Base-by-base conservation (phyloP, 148 eudicot species). In the Camellia sinensis region DNA sequence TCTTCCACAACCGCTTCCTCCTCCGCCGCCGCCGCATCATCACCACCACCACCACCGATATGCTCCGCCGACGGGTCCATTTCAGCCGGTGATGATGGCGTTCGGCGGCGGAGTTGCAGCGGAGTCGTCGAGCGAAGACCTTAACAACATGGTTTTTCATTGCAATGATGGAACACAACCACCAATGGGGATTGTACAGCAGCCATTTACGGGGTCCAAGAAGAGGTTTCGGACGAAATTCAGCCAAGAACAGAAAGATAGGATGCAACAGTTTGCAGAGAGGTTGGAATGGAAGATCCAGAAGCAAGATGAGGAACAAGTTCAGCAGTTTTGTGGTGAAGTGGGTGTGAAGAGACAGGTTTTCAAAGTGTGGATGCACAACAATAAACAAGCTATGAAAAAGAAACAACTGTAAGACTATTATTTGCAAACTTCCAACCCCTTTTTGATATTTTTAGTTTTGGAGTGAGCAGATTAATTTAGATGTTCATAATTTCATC, bases 101-200 rank as follows among this genome's bases (percentile, higher is more conserved):
- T 91, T 95, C 40, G 92, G 93, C 1, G 37, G 85, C 6, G 87
- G 90, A 10, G 89, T 74, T 9, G 84, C 84, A 3, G 91, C 85
- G 40, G 97, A 90, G 15, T 90, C 97, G 1, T 94, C 96, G 0
- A 93, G 97, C 62, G 98, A 95, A 53, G 96, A 89, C 67, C 83
- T 93, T n/a, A 84, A 87, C 65, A 43, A 29, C 37, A 29, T 29
- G 37, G 37, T 79, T 84, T 80, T 72, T n/a, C 77, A 83, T 67
- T 48, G 76, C 65, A 63, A 78, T 14, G 74, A 71, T 0, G 85
- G 72, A 66, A 80, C 75, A 7, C 84, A 81, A n/a, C 43, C 53
- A 10, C 37, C 37, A 29, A 29, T 29, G 37, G 37, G 37, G 37
- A 50, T 1, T 54, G 62, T 5, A 60, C n/a, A 67, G 60, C 70